A percentile compares a stretch with the other conserved stretches of the same genome.
These are phyloP conservation scores for Ascochyta koolunga DNA, from an alignment of 2,329 filamentous ascomycete species.

Conservation along the genomic window DNA sequence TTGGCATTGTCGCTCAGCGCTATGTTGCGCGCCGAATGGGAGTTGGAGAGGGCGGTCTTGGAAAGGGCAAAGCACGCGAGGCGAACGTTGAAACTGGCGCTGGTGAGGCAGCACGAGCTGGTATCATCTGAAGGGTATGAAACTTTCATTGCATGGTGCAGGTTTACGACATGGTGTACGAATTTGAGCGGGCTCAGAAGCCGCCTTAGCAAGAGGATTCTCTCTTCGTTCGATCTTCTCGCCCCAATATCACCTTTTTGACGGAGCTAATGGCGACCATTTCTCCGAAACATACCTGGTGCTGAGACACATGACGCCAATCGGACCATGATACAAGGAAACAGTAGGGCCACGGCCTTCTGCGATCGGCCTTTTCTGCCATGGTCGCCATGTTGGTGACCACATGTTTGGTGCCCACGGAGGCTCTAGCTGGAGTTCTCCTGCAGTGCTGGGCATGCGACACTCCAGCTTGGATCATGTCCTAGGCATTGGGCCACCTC, in stretches of 20 bases:
- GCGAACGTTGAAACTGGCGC: conserved; percentile 63
- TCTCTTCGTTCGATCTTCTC: not conserved
- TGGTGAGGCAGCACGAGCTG: conserved; percentile 66
- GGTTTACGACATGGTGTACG: conserved; percentile 2
- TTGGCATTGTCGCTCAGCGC: conserved; percentile 88
- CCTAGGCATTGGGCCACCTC: not conserved
- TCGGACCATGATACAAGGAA: no score
- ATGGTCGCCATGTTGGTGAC: not conserved
- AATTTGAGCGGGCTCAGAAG: not conserved
- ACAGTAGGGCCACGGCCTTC: not conserved
- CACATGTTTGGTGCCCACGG: conserved; percentile 9
- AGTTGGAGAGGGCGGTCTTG: conserved; percentile 79
- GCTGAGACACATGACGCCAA: not conserved
- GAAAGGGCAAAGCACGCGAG: conserved; percentile 63
- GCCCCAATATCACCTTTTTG: not conserved
- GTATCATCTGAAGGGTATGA: conserved; percentile 36
- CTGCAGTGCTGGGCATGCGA: conserved; percentile 3
- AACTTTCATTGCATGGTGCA: conserved; percentile 4
- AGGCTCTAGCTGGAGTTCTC: not conserved
- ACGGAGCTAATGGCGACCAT: not conserved
- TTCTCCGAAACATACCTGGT: not conserved
- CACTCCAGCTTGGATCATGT: not conserved
- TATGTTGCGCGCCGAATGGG: conserved; percentile 97
- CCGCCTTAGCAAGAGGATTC: not conserved
- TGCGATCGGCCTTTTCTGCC: not conserved